Evolutionary conservation across 768 basidiomycete genomes (phyloP).

Genomic region (Porphyrellus cyaneotinctus): DNA sequence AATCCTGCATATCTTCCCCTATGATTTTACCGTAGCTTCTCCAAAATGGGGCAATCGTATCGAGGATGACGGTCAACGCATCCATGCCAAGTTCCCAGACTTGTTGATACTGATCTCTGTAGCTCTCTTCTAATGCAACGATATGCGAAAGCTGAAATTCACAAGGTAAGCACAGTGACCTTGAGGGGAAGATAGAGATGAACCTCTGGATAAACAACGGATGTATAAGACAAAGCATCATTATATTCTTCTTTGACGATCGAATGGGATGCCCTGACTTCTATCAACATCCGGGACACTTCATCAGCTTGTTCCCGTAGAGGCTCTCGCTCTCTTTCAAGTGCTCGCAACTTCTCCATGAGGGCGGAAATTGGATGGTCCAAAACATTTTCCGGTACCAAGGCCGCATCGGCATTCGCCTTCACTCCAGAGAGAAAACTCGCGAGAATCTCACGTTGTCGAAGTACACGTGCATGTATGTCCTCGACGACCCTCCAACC

Average conservation of each 20-base stretch:
- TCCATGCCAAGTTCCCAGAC: constrained; percentile 82
- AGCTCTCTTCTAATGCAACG: constrained; percentile 70
- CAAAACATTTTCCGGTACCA: constrained; percentile 40
- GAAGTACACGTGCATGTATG: constrained; percentile 56
- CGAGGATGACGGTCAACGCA: constrained; percentile 67
- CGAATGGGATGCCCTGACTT: constrained; percentile 53
- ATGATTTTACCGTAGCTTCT: constrained; percentile 79
- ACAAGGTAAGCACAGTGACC: constrained; percentile 1
- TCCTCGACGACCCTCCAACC: constrained; percentile 78
- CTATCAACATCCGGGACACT: constrained; percentile 45
- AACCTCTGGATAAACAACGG: constrained; percentile 78
- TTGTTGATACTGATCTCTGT: constrained; percentile 75
- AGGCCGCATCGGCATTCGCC: background rate
- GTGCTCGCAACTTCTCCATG: constrained; percentile 42
- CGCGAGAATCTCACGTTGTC: constrained; percentile 54
- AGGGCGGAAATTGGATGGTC: constrained; percentile 53
- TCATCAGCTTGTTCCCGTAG: constrained; percentile 46
- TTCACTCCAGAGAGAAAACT: constrained; percentile 38
- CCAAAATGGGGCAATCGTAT: constrained; percentile 78
- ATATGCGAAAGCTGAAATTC: constrained; percentile 59
- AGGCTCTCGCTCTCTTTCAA: constrained; percentile 45
- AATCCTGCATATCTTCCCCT: constrained; percentile 73
- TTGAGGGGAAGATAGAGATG: constrained; percentile 8
- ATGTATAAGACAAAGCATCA: constrained; percentile 58
- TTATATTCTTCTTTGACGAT: constrained; percentile 64